Evolutionary conservation across 257 asterid genomes (phyloP), one percentile per base, ranked within the genome.

Genomic region (Datura wrightii): DNA sequence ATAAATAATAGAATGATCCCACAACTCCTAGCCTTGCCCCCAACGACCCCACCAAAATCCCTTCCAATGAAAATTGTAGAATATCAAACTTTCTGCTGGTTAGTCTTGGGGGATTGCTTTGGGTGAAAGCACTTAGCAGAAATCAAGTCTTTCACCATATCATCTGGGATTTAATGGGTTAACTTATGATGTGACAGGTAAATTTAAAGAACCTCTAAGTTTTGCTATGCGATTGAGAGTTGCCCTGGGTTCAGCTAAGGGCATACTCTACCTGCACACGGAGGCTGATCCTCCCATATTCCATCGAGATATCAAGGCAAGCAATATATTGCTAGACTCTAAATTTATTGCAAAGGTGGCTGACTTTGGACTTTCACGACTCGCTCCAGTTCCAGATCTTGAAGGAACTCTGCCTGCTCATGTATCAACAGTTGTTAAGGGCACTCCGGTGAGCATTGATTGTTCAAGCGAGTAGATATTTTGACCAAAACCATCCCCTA

Each of bases 271-370:
- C 92, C 94, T 97, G 84, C 99, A 97, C 56, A 89, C 95, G 0
- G 99, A 97, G 90, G 99, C 99, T 72, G 90, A 95, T 90, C 99
- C 99, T 79, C 99, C 99, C 46, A 95, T 97, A 89, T 95, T 93
- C 89, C 99, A 97, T 83, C 95, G 99, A n/a, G 99, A 95, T 89
- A 93, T 97, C 62, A 97, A 97, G 92, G 93, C 99, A 71, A 95
- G 94, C 86, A 97, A 97, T 90, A 97, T 97, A 84, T 85, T 97
- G 76, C 82, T 97, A 81, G 99, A 97, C 92, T 83, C 93, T 4
- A 95, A 79, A 79, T 90, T 91, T 85, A 89, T 86, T 10, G 96
- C 98, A 19, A 97, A 97, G 88, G 99, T 97, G 80, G 96, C 99
- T 8, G 99, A 97, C 88, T 97, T 97, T 88, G 99, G 99, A 70